phyloP scores from a whole-genome alignment of 2,329 filamentous ascomycete species.

The Aureobasidium sp. region DNA sequence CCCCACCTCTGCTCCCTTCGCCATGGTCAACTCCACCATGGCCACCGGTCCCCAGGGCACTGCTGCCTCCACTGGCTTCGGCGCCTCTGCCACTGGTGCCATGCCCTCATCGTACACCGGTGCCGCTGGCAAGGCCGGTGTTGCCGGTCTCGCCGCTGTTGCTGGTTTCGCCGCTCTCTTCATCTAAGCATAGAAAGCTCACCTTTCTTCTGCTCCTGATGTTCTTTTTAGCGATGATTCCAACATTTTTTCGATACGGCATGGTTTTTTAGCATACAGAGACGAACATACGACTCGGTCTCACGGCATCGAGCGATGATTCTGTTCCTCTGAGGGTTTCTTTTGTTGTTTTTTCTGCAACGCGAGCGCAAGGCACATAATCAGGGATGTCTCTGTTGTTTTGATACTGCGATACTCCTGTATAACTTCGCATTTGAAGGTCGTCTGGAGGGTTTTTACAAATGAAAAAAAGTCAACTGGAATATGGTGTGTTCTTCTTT shows the following conservation, averaged over 20 bases:
- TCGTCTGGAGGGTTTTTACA: neutral
- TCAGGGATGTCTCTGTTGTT: neutral
- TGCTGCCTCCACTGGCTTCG: slow-evolving; percentile 11
- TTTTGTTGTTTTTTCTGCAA: neutral
- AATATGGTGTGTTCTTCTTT: neutral
- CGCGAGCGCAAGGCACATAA: neutral
- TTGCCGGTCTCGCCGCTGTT: slow-evolving; percentile 14
- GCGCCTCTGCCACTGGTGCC: slow-evolving; percentile 10
- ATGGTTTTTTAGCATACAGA: neutral
- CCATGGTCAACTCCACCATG: slow-evolving; percentile 2
- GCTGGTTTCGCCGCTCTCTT: slow-evolving; percentile 16
- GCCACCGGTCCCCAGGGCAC: neutral
- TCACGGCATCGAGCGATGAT: neutral
- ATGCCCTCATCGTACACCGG: slow-evolving; percentile 13
- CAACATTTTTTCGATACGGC: neutral
- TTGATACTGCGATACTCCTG: neutral
- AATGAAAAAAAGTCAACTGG: slow-evolving; percentile 4
- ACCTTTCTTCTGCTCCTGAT: neutral
- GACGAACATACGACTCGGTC: neutral
- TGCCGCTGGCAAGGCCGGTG: slow-evolving; percentile 14
- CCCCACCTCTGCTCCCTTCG: slow-evolving; percentile 8
- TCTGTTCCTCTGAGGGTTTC: neutral
- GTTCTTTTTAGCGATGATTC: slow-evolving; percentile 1
- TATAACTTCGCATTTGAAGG: neutral
- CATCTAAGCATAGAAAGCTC: slow-evolving; percentile 12